These are phyloP conservation scores for Lyophyllum semitale DNA, from an alignment of 768 basidiomycete species.

Conservation along the genomic window DNA sequence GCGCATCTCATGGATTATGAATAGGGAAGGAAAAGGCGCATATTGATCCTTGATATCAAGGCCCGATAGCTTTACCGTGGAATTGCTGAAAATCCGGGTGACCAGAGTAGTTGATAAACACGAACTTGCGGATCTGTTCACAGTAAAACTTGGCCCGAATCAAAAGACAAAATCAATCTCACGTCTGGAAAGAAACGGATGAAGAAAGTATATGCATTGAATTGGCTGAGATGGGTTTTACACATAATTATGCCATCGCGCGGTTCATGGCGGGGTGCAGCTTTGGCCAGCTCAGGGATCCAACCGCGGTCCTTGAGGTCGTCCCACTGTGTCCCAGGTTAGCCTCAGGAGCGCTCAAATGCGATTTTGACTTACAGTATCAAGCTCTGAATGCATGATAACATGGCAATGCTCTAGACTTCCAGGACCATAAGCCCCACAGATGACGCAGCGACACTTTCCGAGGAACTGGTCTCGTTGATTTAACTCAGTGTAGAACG, in stretches of 20 bases:
- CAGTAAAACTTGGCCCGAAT: constrained; percentile 12
- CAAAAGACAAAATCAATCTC: constrained; percentile 18
- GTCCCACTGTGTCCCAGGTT: constrained; percentile 20
- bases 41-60: constrained; percentile 28
- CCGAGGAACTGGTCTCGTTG: constrained; percentile 22
- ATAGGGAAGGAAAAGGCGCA: constrained; percentile 32
- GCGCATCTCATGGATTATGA: constrained; percentile 38
- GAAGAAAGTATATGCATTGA: constrained; percentile 23
- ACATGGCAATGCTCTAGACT: neutral
- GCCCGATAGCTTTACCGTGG: constrained; percentile 35
- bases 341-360: constrained; percentile 11
- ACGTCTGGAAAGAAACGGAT: constrained; percentile 27
- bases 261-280: constrained; percentile 19
- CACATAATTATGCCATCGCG: constrained; percentile 24
- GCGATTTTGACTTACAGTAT: neutral
- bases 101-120: constrained; percentile 32
- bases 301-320: constrained; percentile 21
- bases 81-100: constrained; percentile 10
- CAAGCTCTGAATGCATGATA: neutral
- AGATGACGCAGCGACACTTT: neutral
- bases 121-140: constrained; percentile 22
- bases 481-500: constrained; percentile 19
- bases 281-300: constrained; percentile 22
- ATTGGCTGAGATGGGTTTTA: constrained; percentile 12
- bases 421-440: neutral